Conservation (phyloP, 352 stramenopile species). For the Phytophthora capsici region DNA sequence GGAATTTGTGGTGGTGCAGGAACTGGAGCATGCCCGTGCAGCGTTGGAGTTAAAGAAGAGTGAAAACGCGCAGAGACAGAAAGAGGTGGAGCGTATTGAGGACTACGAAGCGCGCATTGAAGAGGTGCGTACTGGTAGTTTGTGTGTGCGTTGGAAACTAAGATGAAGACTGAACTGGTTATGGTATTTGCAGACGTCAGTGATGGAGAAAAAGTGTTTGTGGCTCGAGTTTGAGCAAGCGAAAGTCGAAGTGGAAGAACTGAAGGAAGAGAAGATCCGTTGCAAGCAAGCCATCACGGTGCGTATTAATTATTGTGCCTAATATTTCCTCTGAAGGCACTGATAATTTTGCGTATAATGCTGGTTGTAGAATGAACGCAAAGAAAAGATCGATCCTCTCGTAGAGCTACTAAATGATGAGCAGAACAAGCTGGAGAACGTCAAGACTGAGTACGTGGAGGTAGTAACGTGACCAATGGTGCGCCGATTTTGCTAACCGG, state of each 20-base stretch:
- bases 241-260: conserved; percentile 67
- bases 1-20: conserved; percentile 28
- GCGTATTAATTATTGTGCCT: not conserved
- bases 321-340: not conserved
- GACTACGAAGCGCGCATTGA: conserved; percentile 82
- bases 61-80: conserved; percentile 81
- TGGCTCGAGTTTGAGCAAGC: conserved; percentile 88
- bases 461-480: not conserved
- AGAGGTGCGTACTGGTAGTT: conserved; percentile 51
- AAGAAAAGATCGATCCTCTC: conserved; percentile 67
- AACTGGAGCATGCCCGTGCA: conserved; percentile 66
- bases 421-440: conserved; percentile 61
- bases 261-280: conserved; percentile 72
- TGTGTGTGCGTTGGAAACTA: not conserved
- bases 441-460: conserved; percentile 61
- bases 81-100: conserved; percentile 85
- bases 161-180: not conserved
- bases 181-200: conserved; percentile 51
- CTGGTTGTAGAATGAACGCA: conserved; percentile 60
- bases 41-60: conserved; percentile 86
- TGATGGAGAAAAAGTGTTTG: conserved; percentile 89
- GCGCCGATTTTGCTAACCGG: not conserved
- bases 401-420: conserved; percentile 76
- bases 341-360: not conserved
- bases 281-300: conserved; percentile 80